Evolutionary conservation across 129 eudicot species (phyloP).

Genomic region (Pittosporum tobira): DNA sequence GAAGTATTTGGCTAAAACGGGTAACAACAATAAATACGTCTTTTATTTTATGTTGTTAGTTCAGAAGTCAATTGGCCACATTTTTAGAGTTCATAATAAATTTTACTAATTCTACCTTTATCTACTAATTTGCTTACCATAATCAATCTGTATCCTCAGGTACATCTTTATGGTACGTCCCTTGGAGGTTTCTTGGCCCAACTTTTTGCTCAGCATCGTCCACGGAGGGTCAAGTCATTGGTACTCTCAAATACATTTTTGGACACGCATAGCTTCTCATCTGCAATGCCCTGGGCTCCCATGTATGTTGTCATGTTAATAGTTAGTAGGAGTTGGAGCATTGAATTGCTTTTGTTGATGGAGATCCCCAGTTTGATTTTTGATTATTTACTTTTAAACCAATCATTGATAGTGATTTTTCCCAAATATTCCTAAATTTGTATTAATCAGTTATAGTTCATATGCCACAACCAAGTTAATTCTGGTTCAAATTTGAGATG

Average conservation of each 20-base stretch:
- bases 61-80: no score
- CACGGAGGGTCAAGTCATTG: slow-evolving; percentile 84
- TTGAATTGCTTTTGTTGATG: neutral
- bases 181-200: slow-evolving; percentile 97
- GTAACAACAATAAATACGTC: no score
- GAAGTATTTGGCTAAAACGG: no score
- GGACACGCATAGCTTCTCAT: slow-evolving; percentile 67
- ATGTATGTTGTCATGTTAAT: slow-evolving; percentile 47
- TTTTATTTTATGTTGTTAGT: no score
- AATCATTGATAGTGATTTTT: neutral
- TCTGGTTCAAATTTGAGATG: no score
- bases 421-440: no score
- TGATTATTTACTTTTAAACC: neutral
- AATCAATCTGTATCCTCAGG: slow-evolving; percentile 32
- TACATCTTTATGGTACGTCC: slow-evolving; percentile 93
- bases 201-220: slow-evolving; percentile 94
- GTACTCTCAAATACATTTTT: slow-evolving; percentile 82
- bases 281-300: slow-evolving; percentile 98
- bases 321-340: neutral
- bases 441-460: no score
- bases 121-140: neutral
- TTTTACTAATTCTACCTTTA: no score
- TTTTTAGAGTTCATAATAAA: no score
- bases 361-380: neutral
- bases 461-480: no score